phyloP scores from a whole-genome alignment of 2,329 filamentous ascomycete species.

The Colletotrichum lindemuthianum region DNA sequence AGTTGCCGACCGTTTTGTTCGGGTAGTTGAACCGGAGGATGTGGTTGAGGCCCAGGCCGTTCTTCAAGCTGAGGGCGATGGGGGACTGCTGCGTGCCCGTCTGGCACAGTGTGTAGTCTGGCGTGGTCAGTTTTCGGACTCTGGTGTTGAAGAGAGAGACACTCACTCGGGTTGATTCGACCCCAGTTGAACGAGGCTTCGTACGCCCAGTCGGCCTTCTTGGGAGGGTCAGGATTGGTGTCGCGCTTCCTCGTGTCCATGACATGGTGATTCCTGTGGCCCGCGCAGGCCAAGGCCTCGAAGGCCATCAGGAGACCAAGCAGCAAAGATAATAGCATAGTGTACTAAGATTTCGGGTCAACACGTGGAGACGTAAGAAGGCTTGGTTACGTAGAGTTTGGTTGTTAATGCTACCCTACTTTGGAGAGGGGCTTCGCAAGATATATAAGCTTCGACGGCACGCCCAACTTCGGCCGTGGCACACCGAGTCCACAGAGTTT shows the following conservation, averaged over 20 bases:
- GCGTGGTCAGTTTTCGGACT: not conserved
- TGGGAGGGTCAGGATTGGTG: not conserved
- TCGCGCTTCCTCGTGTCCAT: slow-evolving; percentile 9
- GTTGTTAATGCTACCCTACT: too few relatives aligned
- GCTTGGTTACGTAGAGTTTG: not conserved
- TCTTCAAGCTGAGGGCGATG: slow-evolving; percentile 52
- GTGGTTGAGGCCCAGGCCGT: slow-evolving; percentile 53
- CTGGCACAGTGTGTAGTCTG: slow-evolving; percentile 51
- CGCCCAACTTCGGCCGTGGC: not conserved
- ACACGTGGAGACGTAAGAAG: not conserved
- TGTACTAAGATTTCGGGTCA: not conserved
- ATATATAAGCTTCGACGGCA: too few relatives aligned
- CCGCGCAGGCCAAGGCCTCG: slow-evolving; percentile 14
- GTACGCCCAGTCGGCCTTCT: slow-evolving; percentile 30
- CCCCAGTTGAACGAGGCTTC: slow-evolving; percentile 36
- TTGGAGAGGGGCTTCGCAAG: too few relatives aligned
- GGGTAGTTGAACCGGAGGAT: slow-evolving; percentile 54
- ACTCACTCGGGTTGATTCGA: slow-evolving; percentile 29
- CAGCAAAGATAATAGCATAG: not conserved
- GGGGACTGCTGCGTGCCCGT: slow-evolving; percentile 61
- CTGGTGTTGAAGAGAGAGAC: not conserved
- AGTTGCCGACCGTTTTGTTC: slow-evolving; percentile 46
- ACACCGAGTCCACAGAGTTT: not conserved
- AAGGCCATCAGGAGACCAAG: not conserved
- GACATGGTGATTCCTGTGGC: slow-evolving; percentile 22